Evolutionary conservation across 2,329 filamentous ascomycete species (phyloP), one percentile per base, ranked within the genome.

Genomic region (Aspergillus spinulosporus): DNA sequence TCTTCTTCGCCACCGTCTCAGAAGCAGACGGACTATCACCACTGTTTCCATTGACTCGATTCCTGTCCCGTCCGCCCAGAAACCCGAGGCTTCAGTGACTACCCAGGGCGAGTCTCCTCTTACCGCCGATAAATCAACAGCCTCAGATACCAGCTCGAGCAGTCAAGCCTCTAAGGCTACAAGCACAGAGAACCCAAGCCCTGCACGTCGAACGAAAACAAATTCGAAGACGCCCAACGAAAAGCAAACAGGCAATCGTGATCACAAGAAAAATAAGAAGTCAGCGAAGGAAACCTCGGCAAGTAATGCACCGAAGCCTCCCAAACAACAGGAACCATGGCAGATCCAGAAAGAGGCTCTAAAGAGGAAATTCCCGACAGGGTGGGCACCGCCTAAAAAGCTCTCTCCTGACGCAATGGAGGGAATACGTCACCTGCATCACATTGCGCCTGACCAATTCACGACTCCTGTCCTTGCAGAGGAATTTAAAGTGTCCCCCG

Each of bases 371-470:
- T 94, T 97, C 62, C 83, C 87, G 5, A 85, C 76, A 39, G 77
- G 87, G 7, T 99, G 93, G 92, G 81, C 82, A 29, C 93, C 94
- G 31, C 82, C 84, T 48, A 97, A 96, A 74, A 87, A 87, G 57
- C 82, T 99, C 7, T 97, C 94, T 0, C 94, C 94, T 0, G 93
- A 97, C 72, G 91, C 92, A 1, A 79, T 97, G 32, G 87, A 89
- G n/a, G 92, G 92, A 42, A 96, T 99, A 64, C 86, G 92, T 42
- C 87, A 89, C 15, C 79, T 99, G 34, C 85, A 97, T 72, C 78
- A 82, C 28, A 86, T 91, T 64, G 88, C 91, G 60, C 91, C 93
- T 0, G 82, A 88, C 2, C 80, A 82, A 56, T 97, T 92, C 76
- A 89, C 88, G 3, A 95, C 89, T 0, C 74, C 81, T 12, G 81